Conservation (phyloP, 495 filamentous ascomycete genomes). For the Letharia columbiana region DNA sequence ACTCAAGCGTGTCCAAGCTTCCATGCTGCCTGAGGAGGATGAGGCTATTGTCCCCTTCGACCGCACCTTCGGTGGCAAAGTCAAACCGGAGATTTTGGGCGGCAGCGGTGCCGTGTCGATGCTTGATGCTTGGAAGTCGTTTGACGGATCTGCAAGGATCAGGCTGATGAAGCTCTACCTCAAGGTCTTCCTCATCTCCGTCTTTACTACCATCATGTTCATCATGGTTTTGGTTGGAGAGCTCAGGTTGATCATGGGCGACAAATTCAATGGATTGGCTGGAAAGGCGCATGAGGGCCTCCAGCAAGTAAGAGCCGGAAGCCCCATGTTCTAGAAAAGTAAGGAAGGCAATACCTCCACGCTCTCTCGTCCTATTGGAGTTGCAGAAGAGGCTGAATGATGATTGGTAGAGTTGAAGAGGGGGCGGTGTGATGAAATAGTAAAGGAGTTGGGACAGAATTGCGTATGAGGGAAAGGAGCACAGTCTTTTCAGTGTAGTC, state of each 20-base stretch:
- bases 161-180: conserved; percentile 58
- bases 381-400: not conserved
- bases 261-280: conserved; percentile 22
- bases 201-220: conserved; percentile 39
- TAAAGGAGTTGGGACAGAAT: not conserved
- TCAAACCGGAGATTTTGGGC: conserved; percentile 52
- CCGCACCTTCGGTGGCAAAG: conserved; percentile 54
- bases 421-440: not conserved
- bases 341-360: not conserved
- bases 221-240: conserved; percentile 32
- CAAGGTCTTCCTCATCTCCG: conserved; percentile 52
- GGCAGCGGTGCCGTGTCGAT: conserved; percentile 61
- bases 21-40: conserved; percentile 57
- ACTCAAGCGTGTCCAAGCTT: conserved; percentile 61
- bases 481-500: not conserved
- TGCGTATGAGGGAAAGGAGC: not conserved
- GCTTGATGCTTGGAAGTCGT: conserved; percentile 61
- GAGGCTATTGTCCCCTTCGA: conserved; percentile 73
- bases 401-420: not conserved
- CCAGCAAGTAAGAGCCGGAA: not conserved
- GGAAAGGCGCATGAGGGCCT: conserved; percentile 7
- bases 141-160: conserved; percentile 55
- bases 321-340: not conserved
- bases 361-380: not conserved
- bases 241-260: conserved; percentile 30